Evolutionary conservation across 2,329 filamentous ascomycete species (phyloP), one percentile per base, ranked within the genome.

Genomic region (Talaromyces sp.): DNA sequence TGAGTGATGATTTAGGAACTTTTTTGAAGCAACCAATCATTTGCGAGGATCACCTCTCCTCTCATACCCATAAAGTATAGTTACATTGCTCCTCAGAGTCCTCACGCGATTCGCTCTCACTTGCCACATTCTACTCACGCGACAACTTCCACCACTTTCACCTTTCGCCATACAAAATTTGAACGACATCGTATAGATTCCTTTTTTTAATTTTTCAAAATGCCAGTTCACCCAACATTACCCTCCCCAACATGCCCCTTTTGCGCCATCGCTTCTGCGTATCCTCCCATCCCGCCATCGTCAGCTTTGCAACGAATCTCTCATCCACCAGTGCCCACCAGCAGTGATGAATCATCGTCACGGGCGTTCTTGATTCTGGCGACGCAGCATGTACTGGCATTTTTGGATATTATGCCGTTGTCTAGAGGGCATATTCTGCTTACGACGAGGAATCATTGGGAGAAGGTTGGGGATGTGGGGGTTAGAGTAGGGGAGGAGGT

Each of bases 361-460:
- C 69, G 67, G 21, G 69, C 75, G 0, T 70, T 84, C 68, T 70
- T 97, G 31, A 83, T 97, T 32, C 83, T 97, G 61, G 90, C 90
- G 2, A 94, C 90, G 0, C 86, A 86, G 1, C 74, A 86, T 63
- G 85, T 94, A 29, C 78, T 97, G 64, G 92, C 92, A 48, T 97
- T 97, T 76, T 83, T 97, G 67, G 93, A 97, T 77, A 96, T 97
- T 69, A 84, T 95, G 79, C 94, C 94, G 0, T 85, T 97, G 56
- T 89, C 90, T 0, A 81, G 81, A 0, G 92, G 92, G 1, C 93
- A 97, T 79, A 75, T 97, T 7, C 83, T 97, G 0, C 82, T 97
- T 35, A 90, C 88, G 58, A 89, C 92, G 9, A 84, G 94, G 46
- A 71, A 79, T 38, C 94, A 97, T 79, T 84, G 86, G 60, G 84